These are phyloP conservation scores for Alternaria sp. DNA, from an alignment of 2,329 filamentous ascomycete species.

Conservation along the genomic window DNA sequence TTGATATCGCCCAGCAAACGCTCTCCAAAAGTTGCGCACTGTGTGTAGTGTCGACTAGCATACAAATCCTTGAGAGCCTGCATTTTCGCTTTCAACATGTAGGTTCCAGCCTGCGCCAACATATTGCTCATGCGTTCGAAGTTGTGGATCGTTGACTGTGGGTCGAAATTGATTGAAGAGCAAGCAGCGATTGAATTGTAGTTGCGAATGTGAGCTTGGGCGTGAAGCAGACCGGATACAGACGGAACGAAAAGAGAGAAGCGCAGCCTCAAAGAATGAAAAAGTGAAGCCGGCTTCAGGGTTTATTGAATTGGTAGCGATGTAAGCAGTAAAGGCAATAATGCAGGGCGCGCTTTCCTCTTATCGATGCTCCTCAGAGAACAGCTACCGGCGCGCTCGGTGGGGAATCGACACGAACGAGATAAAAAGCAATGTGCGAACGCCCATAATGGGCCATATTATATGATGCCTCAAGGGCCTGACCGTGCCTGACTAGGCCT, in stretches of 20 bases:
- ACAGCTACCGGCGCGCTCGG: slow-evolving; percentile 9
- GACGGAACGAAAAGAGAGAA: neutral
- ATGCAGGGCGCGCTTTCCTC: neutral
- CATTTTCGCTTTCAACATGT: slow-evolving; percentile 32
- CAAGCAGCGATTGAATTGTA: neutral
- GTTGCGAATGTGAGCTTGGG: slow-evolving; percentile 3
- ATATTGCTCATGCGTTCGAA: slow-evolving; percentile 9
- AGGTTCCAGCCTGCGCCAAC: slow-evolving; percentile 25
- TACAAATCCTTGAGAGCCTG: slow-evolving; percentile 41
- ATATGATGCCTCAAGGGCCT: slow-evolving; percentile 11
- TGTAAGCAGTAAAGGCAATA: neutral
- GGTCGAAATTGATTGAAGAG: slow-evolving; percentile 8
- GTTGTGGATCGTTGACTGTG: slow-evolving; percentile 1
- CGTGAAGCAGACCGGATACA: neutral
- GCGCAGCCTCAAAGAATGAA: slow-evolving; percentile 8
- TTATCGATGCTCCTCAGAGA: too few relatives aligned
- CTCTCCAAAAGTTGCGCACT: slow-evolving; percentile 40
- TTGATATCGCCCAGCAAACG: slow-evolving; percentile 30
- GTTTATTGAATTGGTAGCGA: neutral
- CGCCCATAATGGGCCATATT: slow-evolving; percentile 15
- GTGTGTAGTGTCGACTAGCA: slow-evolving; percentile 43
- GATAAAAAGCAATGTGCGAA: neutral
- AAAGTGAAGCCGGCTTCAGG: slow-evolving; percentile 12
- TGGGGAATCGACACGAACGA: neutral
- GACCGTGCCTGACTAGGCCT: neutral